phyloP scores from a whole-genome alignment of 202 grass and related monocot genomes.

The Elaeis oleifera region DNA sequence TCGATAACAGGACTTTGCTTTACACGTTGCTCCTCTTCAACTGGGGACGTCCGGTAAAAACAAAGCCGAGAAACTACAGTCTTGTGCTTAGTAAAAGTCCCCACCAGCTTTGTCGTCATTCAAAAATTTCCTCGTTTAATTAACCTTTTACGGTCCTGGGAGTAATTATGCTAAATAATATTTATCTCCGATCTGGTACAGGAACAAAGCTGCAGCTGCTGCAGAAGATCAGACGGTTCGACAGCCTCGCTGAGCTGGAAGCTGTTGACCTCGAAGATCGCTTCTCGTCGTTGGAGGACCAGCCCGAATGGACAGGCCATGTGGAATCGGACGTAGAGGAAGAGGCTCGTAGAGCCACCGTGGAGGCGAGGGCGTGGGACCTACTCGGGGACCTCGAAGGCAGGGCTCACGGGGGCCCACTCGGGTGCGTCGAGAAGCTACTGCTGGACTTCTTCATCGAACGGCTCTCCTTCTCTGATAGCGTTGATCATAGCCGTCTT shows the following conservation, averaged over 20 bases:
- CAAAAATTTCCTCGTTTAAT: no score
- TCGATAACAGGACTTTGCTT: no score
- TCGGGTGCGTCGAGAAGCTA: slow-evolving; percentile 33
- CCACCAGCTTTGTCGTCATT: no score
- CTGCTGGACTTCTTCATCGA: slow-evolving; percentile 67
- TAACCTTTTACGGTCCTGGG: not conserved
- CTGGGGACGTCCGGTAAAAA: no score
- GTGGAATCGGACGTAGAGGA: not conserved
- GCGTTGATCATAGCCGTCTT: no score
- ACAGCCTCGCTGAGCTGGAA: slow-evolving; percentile 25
- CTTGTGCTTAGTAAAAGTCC: no score
- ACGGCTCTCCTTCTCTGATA: not conserved
- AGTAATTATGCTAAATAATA: not conserved
- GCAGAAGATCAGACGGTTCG: slow-evolving; percentile 44
- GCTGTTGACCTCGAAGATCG: slow-evolving; percentile 28
- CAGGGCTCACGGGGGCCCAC: not conserved
- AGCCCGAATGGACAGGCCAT: not conserved
- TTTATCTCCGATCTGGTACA: slow-evolving; percentile 15
- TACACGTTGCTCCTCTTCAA: no score
- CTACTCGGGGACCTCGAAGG: slow-evolving; percentile 24
- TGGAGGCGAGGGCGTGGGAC: not conserved
- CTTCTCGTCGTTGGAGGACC: slow-evolving; percentile 23
- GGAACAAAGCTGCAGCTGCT: slow-evolving; percentile 35
- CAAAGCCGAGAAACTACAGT: no score
- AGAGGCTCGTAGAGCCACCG: not conserved